phyloP scores from a whole-genome alignment of 202 grass and related monocot genomes.

The Elaeis oleifera region DNA sequence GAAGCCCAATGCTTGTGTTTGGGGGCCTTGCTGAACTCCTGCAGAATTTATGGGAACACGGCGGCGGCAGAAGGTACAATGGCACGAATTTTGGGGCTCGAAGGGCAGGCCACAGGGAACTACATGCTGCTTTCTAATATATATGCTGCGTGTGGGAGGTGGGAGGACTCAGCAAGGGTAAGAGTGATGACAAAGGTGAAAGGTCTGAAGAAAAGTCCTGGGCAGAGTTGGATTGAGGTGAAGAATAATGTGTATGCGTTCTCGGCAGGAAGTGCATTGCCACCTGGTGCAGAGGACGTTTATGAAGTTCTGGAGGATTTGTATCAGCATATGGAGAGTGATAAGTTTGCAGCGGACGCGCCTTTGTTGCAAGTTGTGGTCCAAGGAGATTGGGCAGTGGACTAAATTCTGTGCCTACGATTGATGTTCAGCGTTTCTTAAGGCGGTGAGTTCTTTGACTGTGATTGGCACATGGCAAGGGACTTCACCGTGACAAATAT shows the following conservation, averaged over 20 bases:
- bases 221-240: slow-evolving; percentile 56
- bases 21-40: slow-evolving; percentile 60
- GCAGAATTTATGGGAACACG: slow-evolving; percentile 35
- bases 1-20: slow-evolving; percentile 33
- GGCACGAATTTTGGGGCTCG: slow-evolving; percentile 21
- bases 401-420: no score
- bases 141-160: slow-evolving; percentile 48
- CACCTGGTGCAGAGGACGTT: slow-evolving; percentile 14
- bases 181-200: slow-evolving; percentile 41
- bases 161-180: slow-evolving; percentile 41
- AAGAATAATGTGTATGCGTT: slow-evolving; percentile 37
- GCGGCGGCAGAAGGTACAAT: slow-evolving; percentile 27
- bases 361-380: no score
- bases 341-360: not conserved
- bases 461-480: no score
- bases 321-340: slow-evolving; percentile 28
- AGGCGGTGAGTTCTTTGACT: no score
- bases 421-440: no score
- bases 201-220: slow-evolving; percentile 51
- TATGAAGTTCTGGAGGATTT: slow-evolving; percentile 24
- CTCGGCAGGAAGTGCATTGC: not conserved
- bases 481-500: no score
- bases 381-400: no score
- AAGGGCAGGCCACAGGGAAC: slow-evolving; percentile 29
- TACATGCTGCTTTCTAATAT: slow-evolving; percentile 50